Evolutionary conservation across 352 stramenopile genomes (phyloP).

Genomic region (Globisporangium ultimum): DNA sequence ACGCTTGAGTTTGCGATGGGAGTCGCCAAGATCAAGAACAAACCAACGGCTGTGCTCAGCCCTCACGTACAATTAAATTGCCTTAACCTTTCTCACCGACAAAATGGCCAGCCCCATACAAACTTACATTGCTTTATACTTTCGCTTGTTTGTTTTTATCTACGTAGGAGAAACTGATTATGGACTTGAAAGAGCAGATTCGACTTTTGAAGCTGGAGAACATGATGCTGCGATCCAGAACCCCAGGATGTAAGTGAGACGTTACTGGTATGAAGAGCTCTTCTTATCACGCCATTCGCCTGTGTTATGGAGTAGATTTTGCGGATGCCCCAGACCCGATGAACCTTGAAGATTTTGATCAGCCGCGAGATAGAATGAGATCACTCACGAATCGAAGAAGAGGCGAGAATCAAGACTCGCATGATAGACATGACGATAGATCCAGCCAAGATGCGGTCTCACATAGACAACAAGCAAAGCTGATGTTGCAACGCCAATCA

Average conservation of each 20-base stretch:
- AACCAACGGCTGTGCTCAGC: constrained; percentile 54
- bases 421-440: constrained; percentile 4
- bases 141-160: neutral
- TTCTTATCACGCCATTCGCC: constrained; percentile 3
- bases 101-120: neutral
- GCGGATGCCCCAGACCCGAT: constrained; percentile 30
- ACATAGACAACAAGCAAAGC: neutral
- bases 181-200: constrained; percentile 67
- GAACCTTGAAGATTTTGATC: neutral
- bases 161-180: constrained; percentile 63
- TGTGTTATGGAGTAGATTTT: constrained; percentile 33
- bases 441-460: neutral
- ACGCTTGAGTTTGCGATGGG: constrained; percentile 81
- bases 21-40: constrained; percentile 79
- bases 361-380: constrained; percentile 2
- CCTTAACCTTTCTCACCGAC: too few relatives aligned
- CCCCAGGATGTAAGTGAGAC: constrained; percentile 55
- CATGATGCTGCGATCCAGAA: constrained; percentile 58
- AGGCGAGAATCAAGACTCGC: constrained; percentile 12
- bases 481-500: constrained; percentile 11
- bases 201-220: constrained; percentile 66
- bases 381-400: constrained; percentile 13
- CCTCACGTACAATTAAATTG: constrained; percentile 34
- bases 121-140: too few relatives aligned
- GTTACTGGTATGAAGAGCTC: neutral